Evolutionary conservation across 305 asterid species (phyloP), one percentile per base, ranked within the genome.

Genomic region (Plantago coronopus): DNA sequence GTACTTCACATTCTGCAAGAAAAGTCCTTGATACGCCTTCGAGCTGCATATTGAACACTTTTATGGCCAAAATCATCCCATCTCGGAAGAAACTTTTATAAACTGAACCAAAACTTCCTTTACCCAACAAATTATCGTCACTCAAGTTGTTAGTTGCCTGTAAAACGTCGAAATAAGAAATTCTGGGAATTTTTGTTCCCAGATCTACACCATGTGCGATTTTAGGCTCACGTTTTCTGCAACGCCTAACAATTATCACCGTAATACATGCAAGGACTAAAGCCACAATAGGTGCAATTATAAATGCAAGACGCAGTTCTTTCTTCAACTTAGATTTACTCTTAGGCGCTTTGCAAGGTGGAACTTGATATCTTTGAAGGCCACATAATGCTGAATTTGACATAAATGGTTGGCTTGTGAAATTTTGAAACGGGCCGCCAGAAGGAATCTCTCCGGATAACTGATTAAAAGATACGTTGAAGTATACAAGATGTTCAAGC

Each of bases 401-500:
- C 67, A 69, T 37, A 66, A 74, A 78, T 2, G 78, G 66, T 58
- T 74, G 57, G 55, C 29, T 12, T 13, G 73, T 71, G 64, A 78
- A 75, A 54, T 74, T 62, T 19, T 10, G 5, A 7, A 78, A 78
- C 20, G 80, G 80, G 6, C 43, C 64, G 29, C 19, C 49, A 18
- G 49, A 14, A n/a, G 83, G 80, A 59, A 78, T 78, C 58, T 65
- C 80, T 15, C 80, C 78, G 2, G 69, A 45, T 29, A 74, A 48
- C 16, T 59, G 9, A 29, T 78, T 78, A 53, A 71, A 63, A 15
- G 83, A 72, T 21, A 71, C 59, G 18, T 74, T 72, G 38, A 78
- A 27, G 49, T 69, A 63, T n/a, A 18, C 38, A 10, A 78, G 76
- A 14, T 45, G 7, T 17, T 0, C 3, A 14, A 45, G 49, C 16